Base-by-base conservation (phyloP, 495 filamentous ascomycete genomes). In the Amorphotheca resinae region DNA sequence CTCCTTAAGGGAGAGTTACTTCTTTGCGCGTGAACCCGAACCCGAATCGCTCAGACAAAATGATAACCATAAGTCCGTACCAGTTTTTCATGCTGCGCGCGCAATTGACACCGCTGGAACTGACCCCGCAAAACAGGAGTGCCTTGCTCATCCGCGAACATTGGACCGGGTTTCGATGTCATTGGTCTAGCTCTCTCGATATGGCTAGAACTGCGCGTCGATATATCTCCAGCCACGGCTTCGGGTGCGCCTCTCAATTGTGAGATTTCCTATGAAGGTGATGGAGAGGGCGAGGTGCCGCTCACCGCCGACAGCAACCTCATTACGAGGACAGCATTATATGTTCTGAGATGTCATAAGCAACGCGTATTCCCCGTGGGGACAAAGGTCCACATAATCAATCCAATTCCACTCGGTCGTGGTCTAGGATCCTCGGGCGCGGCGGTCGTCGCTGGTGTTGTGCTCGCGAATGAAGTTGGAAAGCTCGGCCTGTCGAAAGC, bases 161-260 rank as follows among this genome's bases (percentile, higher is more conserved):
- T 95, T 56, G 88, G 79, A 33, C 91, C 91, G 22, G 91, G 91
- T 12, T 98, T 95, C 67, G 91, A 98, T 62, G 89, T 95, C 54
- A 87, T 95, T 60, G 91, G 91, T 41, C 74, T 98, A 41, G 89
- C 89, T 2, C 67, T 98, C 55, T 87, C 84, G 38, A 79, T 95
- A 57, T 87, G 82, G 63, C 80, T 96, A 36, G 86, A 94, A 63
- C 65, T 95, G 32, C 71, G 73, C 22, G 79, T 95, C 55, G 81
- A 73, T 20, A 62, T 91, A 46, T 70, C 83, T 57, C 57, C 66
- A 34, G 59, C 67, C 50, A 49, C 57, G 0, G 54, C 61, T 6
- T 82, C 80, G 0, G 46, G 65, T 16, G 61, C 74, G 20, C 76
- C 82, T 2, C 71, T 91, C 40, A 93, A 95, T 64, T 98, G 91